Evolutionary conservation across 108 stramenopile species (phyloP).

Genomic region (Epithemia pelagica): DNA sequence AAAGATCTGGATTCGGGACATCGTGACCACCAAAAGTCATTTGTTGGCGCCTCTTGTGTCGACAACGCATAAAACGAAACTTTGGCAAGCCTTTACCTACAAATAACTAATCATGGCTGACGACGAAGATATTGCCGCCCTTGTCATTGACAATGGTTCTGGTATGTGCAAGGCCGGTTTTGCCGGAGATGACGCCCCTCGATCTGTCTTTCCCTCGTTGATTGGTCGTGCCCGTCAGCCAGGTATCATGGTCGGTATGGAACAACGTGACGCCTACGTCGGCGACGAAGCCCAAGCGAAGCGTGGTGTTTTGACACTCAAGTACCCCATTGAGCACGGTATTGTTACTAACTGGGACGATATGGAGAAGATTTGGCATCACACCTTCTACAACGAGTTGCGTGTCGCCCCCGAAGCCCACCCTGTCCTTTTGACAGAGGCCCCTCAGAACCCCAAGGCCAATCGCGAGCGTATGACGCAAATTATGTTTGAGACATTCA

Average conservation of each 20-base stretch:
- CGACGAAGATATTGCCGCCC: slow-evolving; percentile 94
- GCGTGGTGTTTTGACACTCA: slow-evolving; percentile 97
- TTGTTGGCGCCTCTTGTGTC: too few species aligned
- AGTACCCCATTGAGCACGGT: slow-evolving; percentile 99
- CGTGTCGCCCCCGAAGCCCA: slow-evolving; percentile 96
- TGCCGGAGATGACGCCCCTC: slow-evolving; percentile 93
- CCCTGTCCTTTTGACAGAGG: slow-evolving; percentile 98
- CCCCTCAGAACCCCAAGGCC: slow-evolving; percentile 99
- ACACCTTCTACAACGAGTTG: slow-evolving; percentile 98
- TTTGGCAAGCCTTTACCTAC: not conserved
- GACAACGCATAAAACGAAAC: too few species aligned
- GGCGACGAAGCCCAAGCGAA: slow-evolving; percentile 98
- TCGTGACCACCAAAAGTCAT: too few species aligned
- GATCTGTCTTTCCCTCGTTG: slow-evolving; percentile 94
- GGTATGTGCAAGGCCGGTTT: slow-evolving; percentile 97
- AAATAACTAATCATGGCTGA: slow-evolving; percentile 62
- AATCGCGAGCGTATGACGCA: slow-evolving; percentile 99
- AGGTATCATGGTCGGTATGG: slow-evolving; percentile 99
- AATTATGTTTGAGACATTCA: slow-evolving; percentile 99
- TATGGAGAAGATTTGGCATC: slow-evolving; percentile 98
- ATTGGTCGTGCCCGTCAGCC: slow-evolving; percentile 96
- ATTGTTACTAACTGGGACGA: slow-evolving; percentile 98
- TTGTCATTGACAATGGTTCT: slow-evolving; percentile 95
- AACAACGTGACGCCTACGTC: slow-evolving; percentile 99
- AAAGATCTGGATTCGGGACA: too few species aligned